Evolutionary conservation across 164 flowering plant species (phyloP).

Genomic region (Vitis cinerea): DNA sequence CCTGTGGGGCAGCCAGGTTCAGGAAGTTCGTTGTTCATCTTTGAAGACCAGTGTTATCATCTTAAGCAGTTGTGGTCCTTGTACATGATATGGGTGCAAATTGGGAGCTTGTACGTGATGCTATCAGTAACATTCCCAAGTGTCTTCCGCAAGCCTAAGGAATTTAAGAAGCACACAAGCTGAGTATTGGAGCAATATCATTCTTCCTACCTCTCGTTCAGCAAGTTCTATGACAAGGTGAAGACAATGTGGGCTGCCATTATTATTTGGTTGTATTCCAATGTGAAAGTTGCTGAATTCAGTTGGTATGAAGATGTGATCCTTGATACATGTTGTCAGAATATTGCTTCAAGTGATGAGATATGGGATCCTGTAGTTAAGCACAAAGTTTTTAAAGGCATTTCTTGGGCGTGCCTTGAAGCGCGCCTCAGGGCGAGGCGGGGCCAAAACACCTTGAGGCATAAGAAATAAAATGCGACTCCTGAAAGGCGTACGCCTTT

Average conservation of each 20-base stretch:
- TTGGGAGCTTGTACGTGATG: conserved; percentile 98
- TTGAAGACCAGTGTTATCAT: conserved; percentile 67
- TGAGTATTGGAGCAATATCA: no score
- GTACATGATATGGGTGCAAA: conserved; percentile 98
- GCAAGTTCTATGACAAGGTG: no score
- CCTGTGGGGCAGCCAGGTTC: conserved; percentile 59
- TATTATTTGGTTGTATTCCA: conserved; percentile 1
- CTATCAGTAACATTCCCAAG: conserved; percentile 75
- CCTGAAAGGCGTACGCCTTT: no score
- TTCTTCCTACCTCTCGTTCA: no score
- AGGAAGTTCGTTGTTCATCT: conserved; percentile 80
- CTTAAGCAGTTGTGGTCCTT: conserved; percentile 94
- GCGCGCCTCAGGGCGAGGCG: no score
- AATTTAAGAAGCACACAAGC: conserved; percentile 66
- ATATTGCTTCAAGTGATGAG: conserved; percentile 75
- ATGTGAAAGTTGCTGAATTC: conserved; percentile 61
- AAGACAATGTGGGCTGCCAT: no score
- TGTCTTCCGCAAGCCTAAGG: conserved; percentile 80
- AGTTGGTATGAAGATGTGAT: conserved; percentile 74
- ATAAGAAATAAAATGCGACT: no score
- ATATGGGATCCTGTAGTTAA: conserved; percentile 81
- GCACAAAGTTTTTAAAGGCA: not conserved
- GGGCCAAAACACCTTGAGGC: no score
- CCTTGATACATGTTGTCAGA: conserved; percentile 85
- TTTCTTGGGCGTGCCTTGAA: no score